Conservation (phyloP, 305 asterid genomes). For the Solanum hybrid region DNA sequence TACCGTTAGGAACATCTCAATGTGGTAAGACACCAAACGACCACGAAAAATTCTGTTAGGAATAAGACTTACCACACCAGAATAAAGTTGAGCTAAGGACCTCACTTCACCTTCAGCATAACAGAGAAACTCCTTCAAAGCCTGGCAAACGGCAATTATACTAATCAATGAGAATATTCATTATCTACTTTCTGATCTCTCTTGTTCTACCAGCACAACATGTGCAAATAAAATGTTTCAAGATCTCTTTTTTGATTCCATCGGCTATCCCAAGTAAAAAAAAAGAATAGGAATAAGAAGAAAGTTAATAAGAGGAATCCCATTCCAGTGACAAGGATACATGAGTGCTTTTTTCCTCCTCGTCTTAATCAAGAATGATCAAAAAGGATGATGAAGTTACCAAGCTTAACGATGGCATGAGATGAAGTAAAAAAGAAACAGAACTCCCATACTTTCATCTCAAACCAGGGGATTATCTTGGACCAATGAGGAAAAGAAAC, state of each 20-base stretch:
- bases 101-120: conserved; percentile 91
- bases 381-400: not conserved
- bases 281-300: not conserved
- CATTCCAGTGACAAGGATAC: not conserved
- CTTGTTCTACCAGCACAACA: not conserved
- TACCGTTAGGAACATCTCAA: not conserved
- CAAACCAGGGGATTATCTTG: not conserved
- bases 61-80: conserved; percentile 73
- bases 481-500: not conserved
- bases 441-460: not conserved
- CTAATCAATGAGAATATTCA: not conserved
- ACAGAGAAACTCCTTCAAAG: conserved; percentile 73
- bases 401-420: not conserved
- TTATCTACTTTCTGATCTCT: not conserved
- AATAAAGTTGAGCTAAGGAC: conserved; percentile 77
- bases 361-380: not conserved
- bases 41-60: not conserved
- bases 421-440: not conserved
- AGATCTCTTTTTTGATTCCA: not conserved
- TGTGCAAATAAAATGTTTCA: not conserved
- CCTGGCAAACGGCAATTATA: conserved; percentile 32
- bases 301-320: not conserved
- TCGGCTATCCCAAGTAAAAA: not conserved
- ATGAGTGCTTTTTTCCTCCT: not conserved
- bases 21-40: not conserved